These are phyloP conservation scores for Lyophyllum shimeji DNA, from an alignment of 768 basidiomycete species.

Conservation along the genomic window DNA sequence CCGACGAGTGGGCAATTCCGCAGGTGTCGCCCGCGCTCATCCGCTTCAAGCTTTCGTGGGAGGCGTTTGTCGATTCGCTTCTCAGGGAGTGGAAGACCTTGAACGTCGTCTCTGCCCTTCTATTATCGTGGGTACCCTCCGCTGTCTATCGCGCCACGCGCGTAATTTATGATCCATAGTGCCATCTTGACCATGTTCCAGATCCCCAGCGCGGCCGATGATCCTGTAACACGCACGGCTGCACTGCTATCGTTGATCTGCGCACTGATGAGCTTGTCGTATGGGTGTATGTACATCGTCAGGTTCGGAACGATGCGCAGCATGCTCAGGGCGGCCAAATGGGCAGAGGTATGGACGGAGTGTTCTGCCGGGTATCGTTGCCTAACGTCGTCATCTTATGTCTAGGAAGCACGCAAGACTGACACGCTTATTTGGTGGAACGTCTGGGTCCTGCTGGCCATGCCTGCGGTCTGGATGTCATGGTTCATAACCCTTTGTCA, in stretches of 20 bases:
- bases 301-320: conserved; percentile 61
- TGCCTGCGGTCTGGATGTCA: conserved; percentile 70
- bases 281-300: conserved; percentile 60
- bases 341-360: conserved; percentile 49
- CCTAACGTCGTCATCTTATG: neutral
- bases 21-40: conserved; percentile 62
- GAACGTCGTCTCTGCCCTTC: conserved; percentile 19
- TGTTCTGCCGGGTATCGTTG: neutral
- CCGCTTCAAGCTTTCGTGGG: conserved; percentile 47
- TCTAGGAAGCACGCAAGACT: conserved; percentile 54
- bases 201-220: conserved; percentile 34
- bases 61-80: conserved; percentile 20
- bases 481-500: conserved; percentile 40
- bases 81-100: conserved; percentile 20
- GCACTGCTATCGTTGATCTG: conserved; percentile 55
- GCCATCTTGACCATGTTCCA: conserved; percentile 23
- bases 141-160: no score
- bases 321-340: conserved; percentile 58
- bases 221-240: conserved; percentile 52
- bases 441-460: conserved; percentile 61
- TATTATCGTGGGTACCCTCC: conserved; percentile 16
- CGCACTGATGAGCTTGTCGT: conserved; percentile 57
- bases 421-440: conserved; percentile 43
- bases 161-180: conserved; percentile 1
- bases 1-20: conserved; percentile 53